Base-by-base conservation (phyloP, 768 basidiomycete species). In the Boletales sp. region DNA sequence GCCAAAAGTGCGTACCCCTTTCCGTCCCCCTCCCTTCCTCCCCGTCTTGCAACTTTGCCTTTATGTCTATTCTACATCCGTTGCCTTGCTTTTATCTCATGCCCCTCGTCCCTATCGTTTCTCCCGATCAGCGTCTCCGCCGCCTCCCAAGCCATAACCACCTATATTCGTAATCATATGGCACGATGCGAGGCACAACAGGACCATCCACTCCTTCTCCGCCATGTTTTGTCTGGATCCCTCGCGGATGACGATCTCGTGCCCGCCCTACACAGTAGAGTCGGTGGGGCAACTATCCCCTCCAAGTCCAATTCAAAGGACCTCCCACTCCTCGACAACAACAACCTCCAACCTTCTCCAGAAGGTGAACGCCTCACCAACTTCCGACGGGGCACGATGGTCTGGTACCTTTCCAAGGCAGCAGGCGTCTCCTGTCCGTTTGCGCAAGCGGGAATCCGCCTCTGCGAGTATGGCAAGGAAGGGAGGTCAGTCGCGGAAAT, bases 351-450 rank as follows among this genome's bases (percentile, higher is more conserved):
- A 52, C 30, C 25, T 40, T 18, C 15, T 41, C 3, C 54, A 49
- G 38, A 35, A 6, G 67, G 68, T 42, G 65, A 63, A 48, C 74
- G 84, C 32, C 55, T 75, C 35, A 89, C 87, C 17, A 87, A 87
- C 65, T 90, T 88, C 61, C 76, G 87, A 49, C 78, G 83, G 33
- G 88, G 88, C 30, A 90, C 87, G 39, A 80, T 81, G 60, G 86
- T 90, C 14, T 90, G 86, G 86, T 90, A 89, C 65, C 75, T 90
- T 51, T 83, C 82, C 63, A 79, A 81, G 57, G 85, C 84, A 15
- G 81, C 86, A 9, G 88, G 88, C 44, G 78, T 82, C 7, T 81
- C 83, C 0, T 90, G 87, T 67, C 87, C 87, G 5, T 90, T 90
- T 63, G 71, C 83, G 6, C 75, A 81, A 50, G 83, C 79, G 1